Evolutionary conservation across 768 basidiomycete species (phyloP), one percentile per base, ranked within the genome.

Genomic region (Suillus alpinus): DNA sequence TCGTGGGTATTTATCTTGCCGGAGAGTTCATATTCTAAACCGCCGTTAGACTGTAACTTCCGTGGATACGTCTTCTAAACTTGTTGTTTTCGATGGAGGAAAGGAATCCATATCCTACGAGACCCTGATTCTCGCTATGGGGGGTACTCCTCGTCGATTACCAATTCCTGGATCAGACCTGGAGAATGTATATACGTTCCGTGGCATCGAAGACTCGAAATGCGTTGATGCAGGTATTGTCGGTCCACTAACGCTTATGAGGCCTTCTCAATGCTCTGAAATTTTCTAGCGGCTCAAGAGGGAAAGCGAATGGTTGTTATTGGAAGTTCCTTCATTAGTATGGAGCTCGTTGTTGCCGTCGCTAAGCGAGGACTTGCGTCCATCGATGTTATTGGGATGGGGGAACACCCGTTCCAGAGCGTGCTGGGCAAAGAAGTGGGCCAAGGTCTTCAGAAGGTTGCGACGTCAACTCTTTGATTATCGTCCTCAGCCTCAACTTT

Each of bases 311-410:
- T 89, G 61, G 92, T 94, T 36, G 83, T 95, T 13, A 88, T 96
- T 63, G 95, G 95, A 2, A 89, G 87, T 55, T 92, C 89, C 14
- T 97, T 95, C 77, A 97, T 97, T 67, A 86, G 89, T 59, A 92
- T 97, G 92, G 92, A 95, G 71, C 78, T 94, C n/a, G 92, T 92
- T 7, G 81, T 78, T n/a, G 89, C 92, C 0, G 74, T 90, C 2
- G 73, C 84, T 8, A 86, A 86, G 66, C 86, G 89, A 57, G 88
- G 89, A 65, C 86, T 93, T 23, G 88, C 88, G 13, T 89, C 87
- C 34, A 87, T 95, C 47, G 86, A 91, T 63, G 87, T 96, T 62
- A 83, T 97, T 57, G 94, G 93, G 2, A 87, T 87, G 86, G 89
- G 91, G 66, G 81, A 86, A 57, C 80, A 81, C 62, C 95, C 95